Evolutionary conservation across 495 filamentous ascomycete genomes (phyloP), one percentile per base, ranked within the genome.

Genomic region (Talaromyces adpressus): DNA sequence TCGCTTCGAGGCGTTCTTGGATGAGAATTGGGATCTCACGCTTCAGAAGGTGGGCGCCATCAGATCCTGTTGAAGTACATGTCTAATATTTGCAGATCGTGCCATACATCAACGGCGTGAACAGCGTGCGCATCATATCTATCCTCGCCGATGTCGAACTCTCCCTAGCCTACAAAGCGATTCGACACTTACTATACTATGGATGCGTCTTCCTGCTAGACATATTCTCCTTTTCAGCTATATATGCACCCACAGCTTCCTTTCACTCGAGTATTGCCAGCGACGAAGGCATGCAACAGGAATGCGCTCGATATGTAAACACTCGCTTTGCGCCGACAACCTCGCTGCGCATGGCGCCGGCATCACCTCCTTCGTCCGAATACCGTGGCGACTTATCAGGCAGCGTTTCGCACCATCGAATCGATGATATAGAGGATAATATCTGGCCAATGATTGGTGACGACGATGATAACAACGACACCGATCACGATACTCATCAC

Each of bases 11-110:
- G 78, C 85, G 49, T 81, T 87, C 41, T 87, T 92, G 70, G 90
- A 95, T 72, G 87, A 88, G 58, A 93, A 90, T 59, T 96, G 91
- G 90, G 94, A 97, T 70, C 81, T 98, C 32, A 96, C 93, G 0
- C 84, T 98, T 72, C 89, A 90, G 71, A 84, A 84, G 62, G 86
- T 82, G 73, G 61, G 70, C 11, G 20, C 52, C 18, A 27, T 22
- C 63, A 45, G 22, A 7, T 20, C 32, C 39, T 1, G 9, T n/a
- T 51, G 14, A 23, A 11, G 59, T 5, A 53, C 18, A 12, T n/a
- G 22, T 25, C 52, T 56, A 27, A 56, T 29, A 29, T 22, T 27
- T 7, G 5, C 70, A 82, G 73, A 84, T 98, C 63, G 83, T 93
- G 56, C 86, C 89, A 1, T 83, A 91, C 71, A 91, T 98, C 72